Base-by-base conservation (phyloP, 306 rosid genomes). In the Coriaria nepalensis region DNA sequence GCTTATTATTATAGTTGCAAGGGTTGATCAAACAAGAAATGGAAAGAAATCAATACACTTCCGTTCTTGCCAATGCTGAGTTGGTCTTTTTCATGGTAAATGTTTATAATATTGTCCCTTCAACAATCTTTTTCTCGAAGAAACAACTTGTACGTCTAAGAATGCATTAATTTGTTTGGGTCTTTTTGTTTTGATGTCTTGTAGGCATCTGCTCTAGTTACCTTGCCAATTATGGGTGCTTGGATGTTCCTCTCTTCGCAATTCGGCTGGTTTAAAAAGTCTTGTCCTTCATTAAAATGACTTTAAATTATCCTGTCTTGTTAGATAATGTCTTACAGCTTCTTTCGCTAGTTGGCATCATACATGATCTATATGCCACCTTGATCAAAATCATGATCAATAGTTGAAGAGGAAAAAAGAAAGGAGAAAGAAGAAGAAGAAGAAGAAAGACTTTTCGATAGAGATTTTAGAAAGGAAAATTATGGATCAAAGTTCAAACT, bases 41-140 rank as follows among this genome's bases (percentile, higher is more conserved):
- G 95, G 78, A 70, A 69, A 76, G 65, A 68, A 67, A 72, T 71
- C 76, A 72, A 59, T 66, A 74, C 45, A 77, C 82, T 0, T 68
- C 90, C 34, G 45, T 69, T 49, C 73, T 81, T 49, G 93, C 70
- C 47, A 72, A 83, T 56, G 69, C 55, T 50, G 95, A 83, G 66
- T 55, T 83, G 35, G 69, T 88, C 12, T 88, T 88, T 75, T 53
- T 83, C 50, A 41, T 84, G 96, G 96, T 88, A 59, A 49, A 74
- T 40, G 52, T 57, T 48, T 6, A 34, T 29, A 50, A 33, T 20
- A 6, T 64, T 14, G 35, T 45, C 44, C 20, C 56, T 51, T 29
- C 39, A 49, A 57, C 6, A 47, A 35, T 39, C 35, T 33, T 37
- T 45, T 37, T 7, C 47, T 6, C 43, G 10, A 12, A 35, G 63